Conservation (phyloP, 2,329 filamentous ascomycete species). For the Pestalotiopsis sp. region DNA sequence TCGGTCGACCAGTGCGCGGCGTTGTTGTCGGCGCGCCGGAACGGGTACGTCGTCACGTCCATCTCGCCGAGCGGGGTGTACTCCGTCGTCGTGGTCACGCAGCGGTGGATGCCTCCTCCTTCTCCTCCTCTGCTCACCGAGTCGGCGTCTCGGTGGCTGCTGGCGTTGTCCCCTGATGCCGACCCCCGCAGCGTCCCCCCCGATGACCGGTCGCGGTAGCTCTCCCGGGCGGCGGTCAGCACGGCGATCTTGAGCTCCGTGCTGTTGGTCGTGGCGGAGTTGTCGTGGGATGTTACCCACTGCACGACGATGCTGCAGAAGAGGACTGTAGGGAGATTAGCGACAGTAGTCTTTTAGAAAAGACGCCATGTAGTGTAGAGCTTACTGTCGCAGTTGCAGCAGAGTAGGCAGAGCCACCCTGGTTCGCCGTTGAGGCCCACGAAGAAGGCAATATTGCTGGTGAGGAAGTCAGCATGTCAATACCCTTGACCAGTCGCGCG, state of each 20-base stretch:
- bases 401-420: conserved; percentile 66
- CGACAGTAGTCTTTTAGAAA: background rate
- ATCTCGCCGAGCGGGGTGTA: background rate
- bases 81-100: background rate
- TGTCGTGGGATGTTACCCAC: conserved; percentile 55
- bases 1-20: background rate
- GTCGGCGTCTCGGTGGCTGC: background rate
- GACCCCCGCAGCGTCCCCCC: background rate
- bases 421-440: conserved; percentile 61
- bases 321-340: conserved; percentile 41
- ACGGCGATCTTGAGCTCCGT: background rate
- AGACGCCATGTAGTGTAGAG: conserved; percentile 6
- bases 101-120: background rate
- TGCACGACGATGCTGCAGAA: conserved; percentile 63
- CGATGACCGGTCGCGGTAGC: background rate
- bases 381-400: conserved; percentile 63
- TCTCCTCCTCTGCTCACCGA: background rate
- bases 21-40: background rate
- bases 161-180: background rate
- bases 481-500: background rate
- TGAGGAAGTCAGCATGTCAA: background rate
- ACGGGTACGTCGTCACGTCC: background rate
- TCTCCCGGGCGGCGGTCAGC: background rate
- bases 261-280: conserved; percentile 27
- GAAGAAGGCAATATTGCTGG: conserved; percentile 58